phyloP scores from a whole-genome alignment of 1,139 yeast genomes.

The Eremothecium coryli region DNA sequence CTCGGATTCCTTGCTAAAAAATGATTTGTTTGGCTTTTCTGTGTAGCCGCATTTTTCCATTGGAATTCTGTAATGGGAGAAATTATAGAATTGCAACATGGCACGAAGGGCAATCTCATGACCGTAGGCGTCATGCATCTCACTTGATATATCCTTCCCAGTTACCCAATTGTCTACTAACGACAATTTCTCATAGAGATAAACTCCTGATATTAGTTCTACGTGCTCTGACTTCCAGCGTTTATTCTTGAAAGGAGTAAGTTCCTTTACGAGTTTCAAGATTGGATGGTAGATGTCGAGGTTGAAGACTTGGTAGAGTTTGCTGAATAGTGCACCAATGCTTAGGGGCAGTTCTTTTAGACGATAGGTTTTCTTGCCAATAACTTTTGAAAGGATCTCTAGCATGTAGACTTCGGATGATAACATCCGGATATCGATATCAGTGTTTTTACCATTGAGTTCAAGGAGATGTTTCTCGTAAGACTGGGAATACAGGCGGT shows the following conservation, averaged over 20 bases:
- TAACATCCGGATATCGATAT: conserved; percentile 29
- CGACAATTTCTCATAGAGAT: conserved; percentile 61
- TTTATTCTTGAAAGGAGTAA: conserved; percentile 85
- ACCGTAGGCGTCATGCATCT: conserved; percentile 68
- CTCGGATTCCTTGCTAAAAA: conserved; percentile 37
- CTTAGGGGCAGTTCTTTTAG: conserved; percentile 29
- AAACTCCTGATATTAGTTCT: conserved; percentile 86
- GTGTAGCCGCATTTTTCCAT: conserved; percentile 52
- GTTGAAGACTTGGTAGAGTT: conserved; percentile 41
- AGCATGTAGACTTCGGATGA: conserved; percentile 26
- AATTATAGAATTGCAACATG: conserved; percentile 68
- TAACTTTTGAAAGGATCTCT: conserved; percentile 19
- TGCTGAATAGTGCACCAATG: conserved; percentile 27
- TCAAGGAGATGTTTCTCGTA: background rate
- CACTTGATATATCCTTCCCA: conserved; percentile 70
- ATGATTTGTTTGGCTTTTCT: conserved; percentile 29
- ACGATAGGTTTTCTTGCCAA: conserved; percentile 29
- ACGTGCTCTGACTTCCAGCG: conserved; percentile 91
- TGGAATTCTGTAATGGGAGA: conserved; percentile 43
- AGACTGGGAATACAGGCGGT: conserved; percentile 12
- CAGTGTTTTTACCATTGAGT: background rate
- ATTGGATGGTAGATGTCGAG: conserved; percentile 58
- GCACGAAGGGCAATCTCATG: conserved; percentile 83
- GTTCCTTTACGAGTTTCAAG: conserved; percentile 62
- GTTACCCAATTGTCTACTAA: conserved; percentile 84